Evolutionary conservation across 2,329 filamentous ascomycete species (phyloP), one percentile per base, ranked within the genome.

Genomic region (Monosporascus sp.): DNA sequence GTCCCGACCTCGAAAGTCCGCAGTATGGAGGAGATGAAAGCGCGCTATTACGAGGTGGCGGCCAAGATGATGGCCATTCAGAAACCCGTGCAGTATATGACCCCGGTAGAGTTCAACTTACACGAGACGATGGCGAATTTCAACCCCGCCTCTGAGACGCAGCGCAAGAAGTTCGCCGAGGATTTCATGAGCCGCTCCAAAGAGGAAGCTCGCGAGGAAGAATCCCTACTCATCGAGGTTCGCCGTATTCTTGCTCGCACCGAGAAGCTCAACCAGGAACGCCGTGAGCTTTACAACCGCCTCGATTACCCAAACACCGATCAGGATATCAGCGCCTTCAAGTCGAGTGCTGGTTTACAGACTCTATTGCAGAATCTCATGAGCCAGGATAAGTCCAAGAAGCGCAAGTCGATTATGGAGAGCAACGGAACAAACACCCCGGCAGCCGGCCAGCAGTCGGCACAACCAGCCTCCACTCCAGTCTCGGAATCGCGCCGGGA

Each of bases 181-280:
- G 84, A 87, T 48, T 83, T 92, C 47, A 80, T 97, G 58, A 83
- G 85, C 47, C 83, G 94, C 41, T 88, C 86, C 8, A 86, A 85
- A 57, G 90, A 96, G 57, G 93, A 99, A 71, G 89, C 93, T 25
- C 85, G 89, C 57, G 94, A 99, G 69, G 94, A 99, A 72, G 89
- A 95, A 62, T 87, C 90, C 36, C 75, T 99, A 3, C 80, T 99
- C 18, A 81, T 93, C 54, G 94, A 99, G 67, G 83, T 99, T 51
- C 91, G 95, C 65, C 87, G 94, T 54, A 97, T 99, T 60, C 83
- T 96, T 64, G 86, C 89, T 57, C 85, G 91, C 55, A 89, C 92
- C 58, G 89, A 94, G 60, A 85, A 84, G 53, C 87, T 97, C 65
- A 90, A 95, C 66, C 86, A 90, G 60, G 91, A 97, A 67, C 87